Evolutionary conservation across 2,329 filamentous ascomycete species (phyloP).

Genomic region (Exophiala spinifera): DNA sequence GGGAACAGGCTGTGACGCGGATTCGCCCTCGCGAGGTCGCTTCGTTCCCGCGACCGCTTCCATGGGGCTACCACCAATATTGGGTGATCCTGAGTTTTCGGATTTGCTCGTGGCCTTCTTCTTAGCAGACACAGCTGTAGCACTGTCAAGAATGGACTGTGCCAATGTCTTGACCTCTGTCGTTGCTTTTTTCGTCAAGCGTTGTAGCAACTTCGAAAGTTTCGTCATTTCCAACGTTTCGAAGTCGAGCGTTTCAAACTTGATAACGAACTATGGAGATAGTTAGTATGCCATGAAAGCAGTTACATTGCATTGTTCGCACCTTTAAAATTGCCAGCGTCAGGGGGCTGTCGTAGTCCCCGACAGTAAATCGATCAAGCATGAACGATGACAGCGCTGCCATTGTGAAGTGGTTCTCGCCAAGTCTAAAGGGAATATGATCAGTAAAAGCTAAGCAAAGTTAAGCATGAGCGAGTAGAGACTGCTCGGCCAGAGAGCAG

Average conservation of each 20-base stretch:
- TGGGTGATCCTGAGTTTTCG: constrained; percentile 36
- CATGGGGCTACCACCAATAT: constrained; percentile 15
- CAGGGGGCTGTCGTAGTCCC: constrained; percentile 46
- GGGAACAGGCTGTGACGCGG: constrained; percentile 32
- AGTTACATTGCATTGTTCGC: constrained; percentile 15
- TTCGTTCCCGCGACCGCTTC: constrained; percentile 15
- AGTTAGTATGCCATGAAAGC: constrained; percentile 28
- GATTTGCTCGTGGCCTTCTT: constrained; percentile 41
- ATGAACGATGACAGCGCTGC: constrained; percentile 49
- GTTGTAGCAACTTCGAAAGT: constrained; percentile 55
- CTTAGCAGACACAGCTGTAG: constrained; percentile 41
- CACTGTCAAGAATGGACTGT: constrained; percentile 53
- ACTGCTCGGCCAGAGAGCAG: not conserved
- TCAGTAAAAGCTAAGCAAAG: constrained; percentile 21
- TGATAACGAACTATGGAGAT: constrained; percentile 47
- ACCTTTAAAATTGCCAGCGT: constrained; percentile 47
- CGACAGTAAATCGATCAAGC: constrained; percentile 47
- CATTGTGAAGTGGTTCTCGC: constrained; percentile 48
- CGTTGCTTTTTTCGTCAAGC: constrained; percentile 58
- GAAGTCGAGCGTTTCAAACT: constrained; percentile 56
- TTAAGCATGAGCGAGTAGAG: constrained; percentile 1
- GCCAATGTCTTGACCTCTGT: constrained; percentile 55
- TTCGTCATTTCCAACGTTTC: constrained; percentile 60
- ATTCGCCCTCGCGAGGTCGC: constrained; percentile 17
- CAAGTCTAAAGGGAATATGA: constrained; percentile 42